Evolutionary conservation across 805 yeast species (phyloP), one percentile per base, ranked within the genome.

Genomic region (Yueomyces sinensis): DNA sequence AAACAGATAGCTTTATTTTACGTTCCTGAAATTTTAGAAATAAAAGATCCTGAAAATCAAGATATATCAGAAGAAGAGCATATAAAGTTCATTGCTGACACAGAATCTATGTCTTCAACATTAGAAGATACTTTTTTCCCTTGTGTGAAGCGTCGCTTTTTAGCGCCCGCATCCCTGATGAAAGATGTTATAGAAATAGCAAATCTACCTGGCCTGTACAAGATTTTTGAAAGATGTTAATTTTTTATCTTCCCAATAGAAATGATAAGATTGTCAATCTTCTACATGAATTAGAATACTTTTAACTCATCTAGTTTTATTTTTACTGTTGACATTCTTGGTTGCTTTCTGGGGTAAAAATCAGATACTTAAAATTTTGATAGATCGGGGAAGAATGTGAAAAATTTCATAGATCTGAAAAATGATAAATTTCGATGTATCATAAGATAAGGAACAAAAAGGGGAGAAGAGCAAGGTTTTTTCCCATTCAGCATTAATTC

Each of bases 161-260:
- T 84, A 13, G 94, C 87, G 0, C 71, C 93, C 0, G 61, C 61
- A 13, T 49, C 47, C 3, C 45, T 84, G 27, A 43, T 56, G 4
- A 49, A 62, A 13, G 76, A 73, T 37, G 73, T 86, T 4, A 69
- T 82, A 4, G 95, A 89, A 53, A 73, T 91, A 27, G 96, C 98
- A 0, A 86, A 78, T 50, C 56, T 91, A 22, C 97, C 97, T 2
- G 94, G 94, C 0, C 61, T 91, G 37, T 91, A 91, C 56, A 72
- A 68, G 47, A 94, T 93, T 4, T 91, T 91, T 62, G 98, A 91
- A 60, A 66, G 98, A 52, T 91, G 98, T 48, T 82, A 37, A 45
- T n/a, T 23, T 9, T n/a, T 9, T 7, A 11, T 5, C 13, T 25
- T 7, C 15, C 11, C 24, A 20, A 20, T 11, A 20, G 11, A 20